phyloP scores from a whole-genome alignment of 83 land plant species.

The Larix sibirica region DNA sequence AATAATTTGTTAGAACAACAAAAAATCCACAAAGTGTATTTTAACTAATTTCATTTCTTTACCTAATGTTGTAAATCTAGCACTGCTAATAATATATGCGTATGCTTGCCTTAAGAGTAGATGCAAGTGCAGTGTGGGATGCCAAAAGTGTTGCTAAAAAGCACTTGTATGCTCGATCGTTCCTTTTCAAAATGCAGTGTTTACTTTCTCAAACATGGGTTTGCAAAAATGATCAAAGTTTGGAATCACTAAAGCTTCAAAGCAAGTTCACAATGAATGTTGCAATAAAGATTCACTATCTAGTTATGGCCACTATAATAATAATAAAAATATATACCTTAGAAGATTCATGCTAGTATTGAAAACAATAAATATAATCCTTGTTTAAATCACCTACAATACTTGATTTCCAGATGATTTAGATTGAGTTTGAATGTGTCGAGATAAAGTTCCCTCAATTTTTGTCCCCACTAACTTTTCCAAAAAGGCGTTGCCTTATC shows the following conservation, averaged over 20 bases:
- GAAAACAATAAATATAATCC: background rate
- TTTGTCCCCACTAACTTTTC: slow-evolving; percentile 77
- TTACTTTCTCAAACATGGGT: slow-evolving; percentile 96
- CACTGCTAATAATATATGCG: background rate
- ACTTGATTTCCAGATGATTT: slow-evolving; percentile 71
- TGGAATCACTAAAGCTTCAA: slow-evolving; percentile 85
- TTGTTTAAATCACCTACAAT: slow-evolving; percentile 48
- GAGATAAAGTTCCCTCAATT: slow-evolving; percentile 51
- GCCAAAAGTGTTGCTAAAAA: slow-evolving; percentile 72
- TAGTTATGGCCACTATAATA: slow-evolving; percentile 4
- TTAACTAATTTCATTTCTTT: background rate
- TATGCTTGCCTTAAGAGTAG: slow-evolving; percentile 67
- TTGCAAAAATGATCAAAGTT: slow-evolving; percentile 91
- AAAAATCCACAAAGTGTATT: no score
- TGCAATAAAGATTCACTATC: slow-evolving; percentile 25
- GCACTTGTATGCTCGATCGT: slow-evolving; percentile 76
- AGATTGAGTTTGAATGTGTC: slow-evolving; percentile 62
- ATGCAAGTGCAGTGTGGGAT: slow-evolving; percentile 74
- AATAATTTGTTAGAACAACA: no score
- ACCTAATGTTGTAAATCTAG: background rate
- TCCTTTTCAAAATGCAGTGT: slow-evolving; percentile 89
- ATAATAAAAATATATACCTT: background rate
- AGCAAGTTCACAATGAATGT: slow-evolving; percentile 75
- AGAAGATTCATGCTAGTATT: background rate
- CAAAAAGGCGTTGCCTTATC: slow-evolving; percentile 78